Evolutionary conservation across 768 basidiomycete species (phyloP), one percentile per base, ranked within the genome.

Genomic region (Tephrocybe rancida): DNA sequence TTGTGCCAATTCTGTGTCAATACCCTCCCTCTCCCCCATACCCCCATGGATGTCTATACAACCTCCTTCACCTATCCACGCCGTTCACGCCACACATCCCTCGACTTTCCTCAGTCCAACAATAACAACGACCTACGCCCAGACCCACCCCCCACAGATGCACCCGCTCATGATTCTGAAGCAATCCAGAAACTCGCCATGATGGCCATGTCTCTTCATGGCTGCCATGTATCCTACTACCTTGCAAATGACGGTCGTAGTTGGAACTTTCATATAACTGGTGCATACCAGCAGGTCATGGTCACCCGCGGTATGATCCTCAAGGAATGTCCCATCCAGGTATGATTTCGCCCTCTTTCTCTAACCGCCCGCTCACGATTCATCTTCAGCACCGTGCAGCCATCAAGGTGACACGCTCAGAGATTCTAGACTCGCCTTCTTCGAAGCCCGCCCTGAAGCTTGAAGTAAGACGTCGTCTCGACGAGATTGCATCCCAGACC

Each of bases 401-500:
- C 48, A 92, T 98, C 76, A 92, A 90, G 67, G 92, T 96, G 22
- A 83, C 93, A 25, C 89, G 95, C 62, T 90, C 92, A 25, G 95
- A 98, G 68, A 90, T 98, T 54, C 86, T 98, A 45, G 94, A 97
- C 70, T 85, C 86, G 47, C 86, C 85, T 50, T 81, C 86, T 58
- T 86, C 86, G 37, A 86, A 88, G 72, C 91, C 90, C 5, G 69
- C 84, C 5, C 80, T 96, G 63, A 95, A 95, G 69, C 75, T 84
- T 0, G 87, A 92, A 59, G 90, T 95, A 30, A 83, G 89, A 48
- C 83, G 84, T 46, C 84, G 87, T 50, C 82, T 98, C n/a, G 94
- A 97, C 69, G 92, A 96, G 65, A 92, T 98, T 65, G 95, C 95
- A 25, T 86, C 88, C 2, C 89, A 92, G 65, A 95, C 93, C n/a